Percentiles rank a stretch among this genome's conserved stretches.
These are phyloP conservation scores for Colletotrichum tamarilloi DNA, from an alignment of 2,329 filamentous ascomycete genomes.

Conservation along the genomic window DNA sequence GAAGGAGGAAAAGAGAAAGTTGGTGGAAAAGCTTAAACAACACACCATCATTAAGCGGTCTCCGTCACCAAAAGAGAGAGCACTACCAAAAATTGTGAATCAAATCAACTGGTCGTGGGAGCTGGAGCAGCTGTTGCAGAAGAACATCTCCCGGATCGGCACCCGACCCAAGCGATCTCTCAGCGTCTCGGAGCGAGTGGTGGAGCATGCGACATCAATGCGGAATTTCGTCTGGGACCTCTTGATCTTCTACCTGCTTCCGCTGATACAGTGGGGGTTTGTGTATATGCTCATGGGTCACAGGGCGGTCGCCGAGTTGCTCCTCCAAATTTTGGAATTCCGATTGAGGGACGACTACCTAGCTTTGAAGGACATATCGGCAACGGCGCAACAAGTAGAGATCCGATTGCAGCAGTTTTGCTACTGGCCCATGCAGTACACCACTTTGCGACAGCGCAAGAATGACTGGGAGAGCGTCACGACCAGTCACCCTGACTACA, in stretches of 20 bases:
- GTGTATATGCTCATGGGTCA: conserved; percentile 84
- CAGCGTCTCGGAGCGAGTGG: conserved; percentile 93
- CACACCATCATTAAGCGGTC: conserved; percentile 85
- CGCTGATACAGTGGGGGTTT: conserved; percentile 78
- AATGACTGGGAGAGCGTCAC: conserved; percentile 96
- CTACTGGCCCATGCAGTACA: conserved; percentile 98
- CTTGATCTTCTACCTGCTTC: conserved; percentile 80
- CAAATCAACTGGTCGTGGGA: conserved; percentile 98
- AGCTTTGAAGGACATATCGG: conserved; percentile 94
- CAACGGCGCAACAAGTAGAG: conserved; percentile 96
- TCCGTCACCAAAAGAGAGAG: conserved; percentile 84
- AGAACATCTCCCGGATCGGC: conserved; percentile 88
- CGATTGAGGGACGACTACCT: conserved; percentile 80
- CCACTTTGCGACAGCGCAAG: conserved; percentile 88
- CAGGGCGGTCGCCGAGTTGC: conserved; percentile 81
- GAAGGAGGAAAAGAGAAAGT: conserved; percentile 69
- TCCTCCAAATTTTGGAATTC: conserved; percentile 87
- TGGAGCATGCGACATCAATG: conserved; percentile 90
- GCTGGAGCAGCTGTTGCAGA: conserved; percentile 85
- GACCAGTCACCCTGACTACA: conserved; percentile 95
- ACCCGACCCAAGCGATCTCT: conserved; percentile 83
- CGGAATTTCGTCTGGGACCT: conserved; percentile 82
- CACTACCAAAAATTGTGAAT: conserved; percentile 83
- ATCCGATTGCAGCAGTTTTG: conserved; percentile 98
- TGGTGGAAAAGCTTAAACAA: conserved; percentile 88